Evolutionary conservation across 352 stramenopile species (phyloP).

Genomic region (Phytopythium aichiense): DNA sequence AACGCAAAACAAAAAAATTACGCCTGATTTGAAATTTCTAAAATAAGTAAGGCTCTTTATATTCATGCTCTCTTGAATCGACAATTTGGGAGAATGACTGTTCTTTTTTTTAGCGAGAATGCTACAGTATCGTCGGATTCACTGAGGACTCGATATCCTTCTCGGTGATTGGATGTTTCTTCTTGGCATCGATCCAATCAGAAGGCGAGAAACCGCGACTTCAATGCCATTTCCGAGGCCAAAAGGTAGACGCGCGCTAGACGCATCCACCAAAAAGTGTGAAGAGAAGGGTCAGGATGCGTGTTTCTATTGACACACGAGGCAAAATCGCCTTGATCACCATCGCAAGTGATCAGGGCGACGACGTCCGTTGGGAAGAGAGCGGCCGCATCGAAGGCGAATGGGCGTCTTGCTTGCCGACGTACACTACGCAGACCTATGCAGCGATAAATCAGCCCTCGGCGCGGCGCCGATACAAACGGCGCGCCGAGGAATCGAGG

Average conservation of each 20-base stretch:
- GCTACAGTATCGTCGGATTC: not conserved
- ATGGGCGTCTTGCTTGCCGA: not conserved
- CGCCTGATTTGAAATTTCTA: too few species aligned
- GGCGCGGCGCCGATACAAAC: not conserved
- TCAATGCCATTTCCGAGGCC: not conserved
- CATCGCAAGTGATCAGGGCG: not conserved
- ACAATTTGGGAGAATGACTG: too few species aligned
- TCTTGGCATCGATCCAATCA: not conserved
- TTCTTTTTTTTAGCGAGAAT: not conserved
- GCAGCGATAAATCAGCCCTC: not conserved
- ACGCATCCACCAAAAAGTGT: not conserved
- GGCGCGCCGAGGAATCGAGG: not conserved
- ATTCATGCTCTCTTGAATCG: too few species aligned
- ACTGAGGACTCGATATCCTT: not conserved
- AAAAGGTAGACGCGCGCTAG: not conserved
- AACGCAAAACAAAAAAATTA: too few species aligned
- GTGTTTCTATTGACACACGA: not conserved
- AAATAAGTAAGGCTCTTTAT: too few species aligned
- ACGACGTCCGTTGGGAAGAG: not conserved
- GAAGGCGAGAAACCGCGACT: not conserved
- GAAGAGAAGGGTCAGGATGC: not conserved
- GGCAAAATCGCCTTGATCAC: too few species aligned
- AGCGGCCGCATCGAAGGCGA: not conserved
- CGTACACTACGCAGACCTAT: not conserved
- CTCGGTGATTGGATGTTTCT: not conserved